phyloP scores from a whole-genome alignment of 306 rosid genomes.

The Pyrus betulifolia region DNA sequence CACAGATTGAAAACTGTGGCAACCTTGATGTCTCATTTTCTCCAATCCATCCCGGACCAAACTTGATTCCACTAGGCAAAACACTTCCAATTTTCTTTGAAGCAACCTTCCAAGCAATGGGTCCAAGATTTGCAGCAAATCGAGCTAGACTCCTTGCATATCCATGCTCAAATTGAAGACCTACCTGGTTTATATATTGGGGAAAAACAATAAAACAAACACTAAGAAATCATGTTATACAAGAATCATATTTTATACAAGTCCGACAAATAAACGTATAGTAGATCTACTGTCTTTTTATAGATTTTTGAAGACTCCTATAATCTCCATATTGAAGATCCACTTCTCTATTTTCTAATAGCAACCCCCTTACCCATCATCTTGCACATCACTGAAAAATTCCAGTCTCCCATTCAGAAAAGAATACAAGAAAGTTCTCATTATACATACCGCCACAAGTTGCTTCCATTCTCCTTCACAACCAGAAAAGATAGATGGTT shows the following conservation, averaged over 20 bases:
- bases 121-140: slow-evolving; percentile 83
- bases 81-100: slow-evolving; percentile 54
- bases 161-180: slow-evolving; percentile 54
- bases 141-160: slow-evolving; percentile 77
- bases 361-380: not conserved
- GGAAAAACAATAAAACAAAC: not conserved
- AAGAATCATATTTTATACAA: not conserved
- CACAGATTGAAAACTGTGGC: slow-evolving; percentile 24
- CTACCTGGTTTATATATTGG: slow-evolving; percentile 50
- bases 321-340: not conserved
- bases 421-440: not conserved
- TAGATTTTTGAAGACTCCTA: not conserved
- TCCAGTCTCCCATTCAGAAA: slow-evolving; percentile 1
- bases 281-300: not conserved
- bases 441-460: slow-evolving; percentile 52
- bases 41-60: slow-evolving; percentile 59
- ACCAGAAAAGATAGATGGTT: slow-evolving; percentile 30
- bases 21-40: slow-evolving; percentile 35
- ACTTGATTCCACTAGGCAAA: slow-evolving; percentile 51
- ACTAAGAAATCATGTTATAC: not conserved
- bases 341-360: not conserved
- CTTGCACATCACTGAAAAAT: not conserved
- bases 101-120: slow-evolving; percentile 79
- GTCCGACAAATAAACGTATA: not conserved
- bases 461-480: slow-evolving; percentile 61